Evolutionary conservation across 345 rosid genomes (phyloP), one percentile per base, ranked within the genome.

Genomic region (Moricandia arvensis): DNA sequence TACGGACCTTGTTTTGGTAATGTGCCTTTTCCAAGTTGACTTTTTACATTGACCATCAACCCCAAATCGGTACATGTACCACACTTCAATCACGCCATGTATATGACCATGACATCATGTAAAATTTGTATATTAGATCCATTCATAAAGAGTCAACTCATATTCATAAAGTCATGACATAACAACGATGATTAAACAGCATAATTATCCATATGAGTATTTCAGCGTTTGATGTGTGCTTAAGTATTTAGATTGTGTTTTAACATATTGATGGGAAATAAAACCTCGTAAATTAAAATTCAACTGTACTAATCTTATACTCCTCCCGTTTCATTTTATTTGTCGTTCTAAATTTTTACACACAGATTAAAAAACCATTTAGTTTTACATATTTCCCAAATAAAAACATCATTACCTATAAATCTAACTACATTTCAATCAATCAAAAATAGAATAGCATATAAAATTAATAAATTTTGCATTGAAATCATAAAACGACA

Each of bases 11-110:
- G 63, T 69, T 62, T 38, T 72, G 68, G 72, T 58, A 72, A 72
- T 72, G 58, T 59, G 76, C 47, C 60, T 78, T 45, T 66, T 72
- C 63, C 30, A 67, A 59, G 73, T 67, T 72, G 81, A 72, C 81
- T 67, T 77, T 59, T 38, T 72, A 59, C 74, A 60, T 60, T 60
- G 69, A 72, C 76, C 57, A n/a, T 58, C 63, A 47, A 60, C 55
- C 49, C 64, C 63, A 61, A 59, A 71, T 59, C 27, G n/a, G 73
- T 77, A 72, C 76, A 72, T 66, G 66, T 63, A 66, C 49, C 74
- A 68, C 69, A 33, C 73, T 12, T 71, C 72, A 29, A 3, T 8
- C 37, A 72, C 21, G 29, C 70, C 69, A 66, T 51, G 61, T n/a
- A 64, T 29, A 41, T 69, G 43, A 26, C 38, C 29, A 41, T 76